A percentile compares a stretch with the other conserved stretches of the same genome.
Conservation (phyloP, 2,329 filamentous ascomycete species). For the Ophiobolus disseminans region DNA sequence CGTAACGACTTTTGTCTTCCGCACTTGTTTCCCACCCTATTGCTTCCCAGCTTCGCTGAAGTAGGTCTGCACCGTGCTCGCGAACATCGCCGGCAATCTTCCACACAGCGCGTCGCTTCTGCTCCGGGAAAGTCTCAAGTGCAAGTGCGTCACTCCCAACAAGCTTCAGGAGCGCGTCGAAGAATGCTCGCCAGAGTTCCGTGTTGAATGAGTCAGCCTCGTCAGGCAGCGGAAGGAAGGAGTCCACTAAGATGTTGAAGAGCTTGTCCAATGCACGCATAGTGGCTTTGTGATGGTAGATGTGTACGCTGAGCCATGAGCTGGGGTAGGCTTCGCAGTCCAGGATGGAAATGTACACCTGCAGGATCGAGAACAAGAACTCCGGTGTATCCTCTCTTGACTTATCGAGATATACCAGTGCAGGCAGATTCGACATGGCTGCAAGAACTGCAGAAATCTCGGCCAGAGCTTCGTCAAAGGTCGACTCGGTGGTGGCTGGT, state of each 20-base stretch:
- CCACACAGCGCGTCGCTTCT: slow-evolving; percentile 95
- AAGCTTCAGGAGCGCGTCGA: slow-evolving; percentile 84
- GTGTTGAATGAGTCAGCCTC: slow-evolving; percentile 92
- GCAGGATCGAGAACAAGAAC: slow-evolving; percentile 78
- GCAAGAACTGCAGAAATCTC: slow-evolving; percentile 90
- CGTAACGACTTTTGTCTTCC: slow-evolving; percentile 80
- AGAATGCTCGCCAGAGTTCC: slow-evolving; percentile 92
- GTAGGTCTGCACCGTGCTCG: slow-evolving; percentile 85
- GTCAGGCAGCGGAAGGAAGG: slow-evolving; percentile 85
- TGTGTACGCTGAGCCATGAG: slow-evolving; percentile 90
- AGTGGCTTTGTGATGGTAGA: slow-evolving; percentile 89
- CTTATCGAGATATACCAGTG: slow-evolving; percentile 77
- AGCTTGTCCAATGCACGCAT: slow-evolving; percentile 87
- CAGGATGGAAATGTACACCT: slow-evolving; percentile 87
- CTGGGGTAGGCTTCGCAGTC: slow-evolving; percentile 87
- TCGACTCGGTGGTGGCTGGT: slow-evolving; percentile 63
- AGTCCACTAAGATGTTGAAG: slow-evolving; percentile 78
- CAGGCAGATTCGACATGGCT: slow-evolving; percentile 76
- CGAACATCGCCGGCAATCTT: slow-evolving; percentile 97
- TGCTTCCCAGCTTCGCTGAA: slow-evolving; percentile 88
- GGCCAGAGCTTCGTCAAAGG: slow-evolving; percentile 85
- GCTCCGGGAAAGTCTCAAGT: slow-evolving; percentile 94
- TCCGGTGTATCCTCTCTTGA: slow-evolving; percentile 75
- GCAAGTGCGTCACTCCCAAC: slow-evolving; percentile 89
- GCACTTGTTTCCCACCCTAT: slow-evolving; percentile 92